A percentile compares a stretch with the other conserved stretches of the same genome.
Conservation (phyloP, 257 asterid genomes). For the Primulina tabacum region DNA sequence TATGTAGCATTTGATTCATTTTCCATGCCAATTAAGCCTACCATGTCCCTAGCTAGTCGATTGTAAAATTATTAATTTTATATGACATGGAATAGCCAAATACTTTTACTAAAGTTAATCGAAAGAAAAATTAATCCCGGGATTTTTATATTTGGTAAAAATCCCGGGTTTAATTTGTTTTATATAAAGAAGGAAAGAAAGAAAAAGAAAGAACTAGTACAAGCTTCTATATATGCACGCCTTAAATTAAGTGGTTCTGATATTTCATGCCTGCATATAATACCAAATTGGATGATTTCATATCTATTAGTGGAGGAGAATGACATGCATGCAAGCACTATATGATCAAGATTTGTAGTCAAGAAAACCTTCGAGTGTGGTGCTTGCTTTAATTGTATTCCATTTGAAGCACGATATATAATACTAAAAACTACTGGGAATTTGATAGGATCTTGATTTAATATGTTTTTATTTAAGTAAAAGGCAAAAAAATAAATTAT, state of each 20-base stretch:
- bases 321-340: slow-evolving; percentile 19
- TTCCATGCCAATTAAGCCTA: background rate
- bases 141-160: no score
- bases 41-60: background rate
- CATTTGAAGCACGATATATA: slow-evolving; percentile 17
- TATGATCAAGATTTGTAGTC: slow-evolving; percentile 20
- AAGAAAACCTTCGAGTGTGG: slow-evolving; percentile 41
- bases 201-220: no score
- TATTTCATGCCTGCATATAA: background rate
- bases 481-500: background rate
- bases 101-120: background rate
- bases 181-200: no score
- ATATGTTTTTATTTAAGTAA: background rate
- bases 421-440: background rate
- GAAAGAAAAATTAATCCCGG: no score
- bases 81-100: background rate
- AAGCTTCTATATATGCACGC: background rate
- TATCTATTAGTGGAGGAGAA: slow-evolving; percentile 20
- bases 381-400: slow-evolving; percentile 27
- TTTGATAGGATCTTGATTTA: background rate
- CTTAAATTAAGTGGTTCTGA: background rate
- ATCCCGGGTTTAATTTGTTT: no score
- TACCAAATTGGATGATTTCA: background rate
- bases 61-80: no score
- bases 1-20: background rate